phyloP scores from a whole-genome alignment of 192 early-diverging fungal species.

The Coemansia sp. region DNA sequence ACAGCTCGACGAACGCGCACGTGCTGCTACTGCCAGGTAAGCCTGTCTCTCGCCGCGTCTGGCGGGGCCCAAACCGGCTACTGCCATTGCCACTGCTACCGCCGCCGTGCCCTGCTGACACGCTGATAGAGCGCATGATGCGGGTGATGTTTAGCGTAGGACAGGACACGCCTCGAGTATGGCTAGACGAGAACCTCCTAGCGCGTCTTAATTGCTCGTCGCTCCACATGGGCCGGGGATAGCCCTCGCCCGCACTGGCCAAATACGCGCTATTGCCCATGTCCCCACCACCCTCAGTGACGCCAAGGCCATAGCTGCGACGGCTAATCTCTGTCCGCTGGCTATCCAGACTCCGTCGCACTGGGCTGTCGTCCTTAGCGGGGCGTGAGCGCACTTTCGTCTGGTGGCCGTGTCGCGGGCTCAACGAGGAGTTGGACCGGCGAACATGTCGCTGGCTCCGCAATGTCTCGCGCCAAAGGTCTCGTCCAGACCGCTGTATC shows the following conservation, averaged over 20 bases:
- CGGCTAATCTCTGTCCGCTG: constrained; percentile 29
- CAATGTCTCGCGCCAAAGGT: constrained; percentile 12
- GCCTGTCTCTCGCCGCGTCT: constrained; percentile 11
- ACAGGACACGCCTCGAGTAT: constrained; percentile 43
- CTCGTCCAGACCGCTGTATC: constrained; percentile 4
- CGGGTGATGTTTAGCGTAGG: constrained; percentile 50
- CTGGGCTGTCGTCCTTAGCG: constrained; percentile 12
- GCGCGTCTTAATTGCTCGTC: constrained; percentile 33
- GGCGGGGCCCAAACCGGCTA: constrained; percentile 6
- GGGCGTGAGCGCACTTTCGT: not conserved
- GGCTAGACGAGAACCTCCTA: constrained; percentile 35
- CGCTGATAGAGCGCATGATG: constrained; percentile 54
- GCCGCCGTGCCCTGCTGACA: constrained; percentile 27
- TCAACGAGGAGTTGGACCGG: constrained; percentile 4
- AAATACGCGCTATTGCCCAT: constrained; percentile 9
- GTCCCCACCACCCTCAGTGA: constrained; percentile 8
- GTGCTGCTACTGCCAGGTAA: not conserved
- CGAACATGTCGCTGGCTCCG: constrained; percentile 14
- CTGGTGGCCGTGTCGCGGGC: constrained; percentile 8
- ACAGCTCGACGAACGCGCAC: not conserved
- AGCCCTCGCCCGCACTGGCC: constrained; percentile 1
- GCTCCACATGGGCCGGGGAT: constrained; percentile 27
- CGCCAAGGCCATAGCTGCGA: constrained; percentile 5
- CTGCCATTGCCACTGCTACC: constrained; percentile 18
- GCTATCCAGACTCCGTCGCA: constrained; percentile 49